Conservation (phyloP, 805 yeast genomes). For the Ogataea paraovalis region DNA sequence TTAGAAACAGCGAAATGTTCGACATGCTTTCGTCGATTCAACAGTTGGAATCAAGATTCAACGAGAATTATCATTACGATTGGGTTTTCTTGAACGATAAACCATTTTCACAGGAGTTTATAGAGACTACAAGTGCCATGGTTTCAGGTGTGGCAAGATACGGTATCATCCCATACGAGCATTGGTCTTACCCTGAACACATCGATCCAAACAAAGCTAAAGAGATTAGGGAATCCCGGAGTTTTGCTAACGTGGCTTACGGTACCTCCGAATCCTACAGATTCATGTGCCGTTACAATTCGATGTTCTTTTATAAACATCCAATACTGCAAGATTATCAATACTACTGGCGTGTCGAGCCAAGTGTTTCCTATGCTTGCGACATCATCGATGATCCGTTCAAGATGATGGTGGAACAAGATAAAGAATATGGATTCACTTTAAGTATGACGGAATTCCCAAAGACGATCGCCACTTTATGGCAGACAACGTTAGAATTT, state of each 20-base stretch:
- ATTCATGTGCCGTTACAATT: conserved; percentile 59
- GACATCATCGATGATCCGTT: conserved; percentile 55
- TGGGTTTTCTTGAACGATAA: conserved; percentile 48
- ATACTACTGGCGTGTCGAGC: conserved; percentile 62
- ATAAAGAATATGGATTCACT: conserved; percentile 49
- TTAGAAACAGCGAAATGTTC: conserved; percentile 39
- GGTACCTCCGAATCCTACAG: conserved; percentile 66
- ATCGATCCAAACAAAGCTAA: conserved; percentile 40
- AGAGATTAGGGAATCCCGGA: conserved; percentile 31
- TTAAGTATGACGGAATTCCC: conserved; percentile 48
- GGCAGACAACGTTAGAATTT: conserved; percentile 44
- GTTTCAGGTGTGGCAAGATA: conserved; percentile 45
- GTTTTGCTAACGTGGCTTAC: conserved; percentile 44
- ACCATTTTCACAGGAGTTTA: conserved; percentile 42
- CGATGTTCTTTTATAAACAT: conserved; percentile 54
- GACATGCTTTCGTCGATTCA: conserved; percentile 39
- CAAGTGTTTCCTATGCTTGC: conserved; percentile 47
- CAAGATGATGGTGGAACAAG: conserved; percentile 46
- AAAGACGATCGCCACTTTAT: conserved; percentile 48
- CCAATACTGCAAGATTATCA: conserved; percentile 49
- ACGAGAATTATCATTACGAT: conserved; percentile 36
- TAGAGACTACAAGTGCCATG: conserved; percentile 31
- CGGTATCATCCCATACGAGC: conserved; percentile 43
- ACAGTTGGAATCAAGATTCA: conserved; percentile 38
- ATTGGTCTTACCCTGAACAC: conserved; percentile 51